A percentile compares a stretch with the other conserved stretches of the same genome.
Evolutionary conservation across 1,284 basidiomycete genomes (phyloP).

Genomic region (Erythrobasidium hasegawianum): DNA sequence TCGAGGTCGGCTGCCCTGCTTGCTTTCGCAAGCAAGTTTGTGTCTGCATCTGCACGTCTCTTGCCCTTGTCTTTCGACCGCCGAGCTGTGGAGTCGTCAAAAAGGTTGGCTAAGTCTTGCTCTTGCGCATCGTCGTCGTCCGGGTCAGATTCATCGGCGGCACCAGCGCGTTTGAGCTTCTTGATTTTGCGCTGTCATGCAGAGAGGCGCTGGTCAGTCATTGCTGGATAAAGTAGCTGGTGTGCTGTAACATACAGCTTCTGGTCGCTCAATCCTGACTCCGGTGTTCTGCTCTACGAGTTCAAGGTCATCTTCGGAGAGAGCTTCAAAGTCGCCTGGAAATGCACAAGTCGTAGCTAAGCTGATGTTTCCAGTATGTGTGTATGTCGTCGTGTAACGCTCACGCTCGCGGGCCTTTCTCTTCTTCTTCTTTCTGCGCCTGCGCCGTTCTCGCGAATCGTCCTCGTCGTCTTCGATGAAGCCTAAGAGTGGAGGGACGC

Average conservation of each 20-base stretch:
- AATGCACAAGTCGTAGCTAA: not conserved
- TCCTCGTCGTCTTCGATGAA: slow-evolving; percentile 75
- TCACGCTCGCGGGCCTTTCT: slow-evolving; percentile 58
- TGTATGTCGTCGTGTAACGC: not conserved
- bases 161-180: slow-evolving; percentile 66
- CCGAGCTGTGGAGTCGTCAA: slow-evolving; percentile 59
- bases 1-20: slow-evolving; percentile 56
- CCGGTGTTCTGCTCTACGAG: slow-evolving; percentile 94
- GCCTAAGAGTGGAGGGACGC: slow-evolving; percentile 47
- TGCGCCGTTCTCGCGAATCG: slow-evolving; percentile 57
- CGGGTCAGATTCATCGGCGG: slow-evolving; percentile 61
- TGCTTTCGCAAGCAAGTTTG: slow-evolving; percentile 37
- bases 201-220: too few relatives aligned
- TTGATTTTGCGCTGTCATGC: slow-evolving; percentile 55
- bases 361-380: slow-evolving; percentile 29
- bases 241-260: slow-evolving; percentile 16
- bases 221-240: slow-evolving; percentile 5
- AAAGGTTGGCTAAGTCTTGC: slow-evolving; percentile 61
- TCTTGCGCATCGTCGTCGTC: slow-evolving; percentile 44
- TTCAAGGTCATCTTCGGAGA: slow-evolving; percentile 94
- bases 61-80: slow-evolving; percentile 16
- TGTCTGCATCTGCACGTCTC: slow-evolving; percentile 45
- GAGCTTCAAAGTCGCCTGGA: slow-evolving; percentile 59
- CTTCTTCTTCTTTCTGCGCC: slow-evolving; percentile 59
- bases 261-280: slow-evolving; percentile 49